A percentile compares a stretch with the other conserved stretches of the same genome.
Evolutionary conservation across 75 land plant genomes (phyloP).

Genomic region (Pinus taeda): DNA sequence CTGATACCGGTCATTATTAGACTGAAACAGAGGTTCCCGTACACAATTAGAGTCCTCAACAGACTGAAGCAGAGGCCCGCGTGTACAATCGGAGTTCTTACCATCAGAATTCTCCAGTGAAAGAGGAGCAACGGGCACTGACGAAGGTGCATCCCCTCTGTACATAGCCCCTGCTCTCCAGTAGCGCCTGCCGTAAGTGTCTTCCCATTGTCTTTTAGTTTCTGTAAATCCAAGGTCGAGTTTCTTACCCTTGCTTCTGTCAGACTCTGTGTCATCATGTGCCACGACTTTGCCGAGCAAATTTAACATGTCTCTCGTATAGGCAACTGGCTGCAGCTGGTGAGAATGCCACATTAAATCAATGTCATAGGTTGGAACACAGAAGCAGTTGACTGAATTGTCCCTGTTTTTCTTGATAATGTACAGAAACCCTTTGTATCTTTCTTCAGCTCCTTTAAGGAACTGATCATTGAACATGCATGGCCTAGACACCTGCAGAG

Average conservation of each 20-base stretch:
- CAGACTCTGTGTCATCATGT: constrained; percentile 87
- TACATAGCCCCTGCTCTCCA: constrained; percentile 86
- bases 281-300: constrained; percentile 65
- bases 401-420: constrained; percentile 67
- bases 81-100: neutral
- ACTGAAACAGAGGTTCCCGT: constrained; percentile 5
- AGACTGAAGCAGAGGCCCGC: constrained; percentile 5
- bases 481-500: constrained; percentile 75
- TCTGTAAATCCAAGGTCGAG: constrained; percentile 67
- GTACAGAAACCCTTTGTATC: constrained; percentile 88
- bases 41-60: neutral
- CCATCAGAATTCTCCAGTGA: neutral
- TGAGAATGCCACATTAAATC: constrained; percentile 96
- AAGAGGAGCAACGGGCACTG: constrained; percentile 24
- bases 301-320: constrained; percentile 46
- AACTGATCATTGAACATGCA: constrained; percentile 43
- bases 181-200: constrained; percentile 64
- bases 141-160: constrained; percentile 52
- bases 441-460: constrained; percentile 64
- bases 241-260: constrained; percentile 73
- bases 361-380: constrained; percentile 93
- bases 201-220: constrained; percentile 64
- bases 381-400: constrained; percentile 43
- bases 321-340: constrained; percentile 67
- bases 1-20: constrained; percentile 20